phyloP scores from a whole-genome alignment of 164 flowering plant genomes.

The Vitis cinerea region DNA sequence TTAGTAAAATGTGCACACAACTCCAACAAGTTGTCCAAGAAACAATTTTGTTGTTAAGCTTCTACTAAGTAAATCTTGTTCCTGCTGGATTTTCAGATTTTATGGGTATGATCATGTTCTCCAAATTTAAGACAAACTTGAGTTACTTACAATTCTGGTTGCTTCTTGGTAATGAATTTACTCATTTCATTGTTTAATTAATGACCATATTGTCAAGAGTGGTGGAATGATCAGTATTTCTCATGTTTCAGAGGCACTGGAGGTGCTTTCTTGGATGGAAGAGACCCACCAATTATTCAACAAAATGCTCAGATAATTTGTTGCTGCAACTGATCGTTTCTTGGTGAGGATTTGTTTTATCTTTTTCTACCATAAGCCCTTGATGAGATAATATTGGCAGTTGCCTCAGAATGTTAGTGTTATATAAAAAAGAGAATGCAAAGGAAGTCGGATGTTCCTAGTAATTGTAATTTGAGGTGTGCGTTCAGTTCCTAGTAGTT shows the following conservation, averaged over 20 bases:
- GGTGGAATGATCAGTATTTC: not conserved
- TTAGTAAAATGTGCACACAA: no score
- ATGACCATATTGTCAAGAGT: not conserved
- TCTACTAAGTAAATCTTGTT: not conserved
- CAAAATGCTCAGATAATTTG: not conserved
- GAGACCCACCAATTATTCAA: conserved; percentile 12
- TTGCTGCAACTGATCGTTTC: not conserved
- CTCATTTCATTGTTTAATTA: not conserved
- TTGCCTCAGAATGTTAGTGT: no score
- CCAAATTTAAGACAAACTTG: conserved; percentile 21
- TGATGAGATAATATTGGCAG: no score
- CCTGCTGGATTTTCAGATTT: conserved; percentile 17
- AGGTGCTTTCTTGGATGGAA: conserved; percentile 29
- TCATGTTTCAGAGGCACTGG: conserved; percentile 17
- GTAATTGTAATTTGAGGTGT: no score
- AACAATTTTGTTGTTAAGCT: not conserved
- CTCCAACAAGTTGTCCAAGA: not conserved
- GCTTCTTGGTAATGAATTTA: conserved; percentile 28
- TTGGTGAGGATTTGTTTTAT: not conserved
- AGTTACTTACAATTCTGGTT: conserved; percentile 26
- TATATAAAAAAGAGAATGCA: no score
- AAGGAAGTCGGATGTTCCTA: no score
- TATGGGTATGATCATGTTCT: conserved; percentile 7
- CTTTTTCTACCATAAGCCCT: not conserved
- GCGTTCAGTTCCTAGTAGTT: no score